Evolutionary conservation across 164 flowering plant species (phyloP), one percentile per base, ranked within the genome.

Genomic region (Stephania japonica): DNA sequence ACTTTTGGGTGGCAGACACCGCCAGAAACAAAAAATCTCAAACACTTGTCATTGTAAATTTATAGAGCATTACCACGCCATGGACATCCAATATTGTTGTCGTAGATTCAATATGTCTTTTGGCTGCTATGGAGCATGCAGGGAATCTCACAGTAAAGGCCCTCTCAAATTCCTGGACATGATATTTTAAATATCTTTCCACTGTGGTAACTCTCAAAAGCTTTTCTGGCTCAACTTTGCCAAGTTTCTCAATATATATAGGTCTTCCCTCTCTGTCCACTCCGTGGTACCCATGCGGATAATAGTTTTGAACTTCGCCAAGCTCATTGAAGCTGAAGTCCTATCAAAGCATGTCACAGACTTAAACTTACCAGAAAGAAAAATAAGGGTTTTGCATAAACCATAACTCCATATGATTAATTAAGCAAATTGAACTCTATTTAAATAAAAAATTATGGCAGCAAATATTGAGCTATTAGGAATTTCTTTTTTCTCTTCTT

Each of bases 81-180:
- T 88, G 89, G 42, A 90, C 97, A 80, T 93, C 98, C 78, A 93
- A 72, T 59, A 93, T 83, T 62, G 97, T 89, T 47, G 86, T 87
- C 71, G 87, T 76, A 23, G 86, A 75, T 76, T 86, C 83, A 71
- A 89, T 89, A 72, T 87, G 91, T 78, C 87, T 86, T 79, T 84
- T 87, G 24, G 91, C 85, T n/a, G 89, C 88, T 77, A 89, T 79
- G 6, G 95, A 87, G 79, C 95, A 90, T 47, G 92, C 91, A 62
- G 95, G 92, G 78, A 93, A 93, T 75, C 88, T 93, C 82, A 89
- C 93, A 61, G 74, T 26, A 70, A 93, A 88, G 49, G 87, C 73
- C 85, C 84, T 93, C 85, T 93, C 98, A 81, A 91, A 90, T 62
- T 87, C 97, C 78, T 91, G 97, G 19, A 93, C 80, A 76, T 93